Base-by-base conservation (phyloP, 176 grass and related monocot genomes). In the Oryza nivara region DNA sequence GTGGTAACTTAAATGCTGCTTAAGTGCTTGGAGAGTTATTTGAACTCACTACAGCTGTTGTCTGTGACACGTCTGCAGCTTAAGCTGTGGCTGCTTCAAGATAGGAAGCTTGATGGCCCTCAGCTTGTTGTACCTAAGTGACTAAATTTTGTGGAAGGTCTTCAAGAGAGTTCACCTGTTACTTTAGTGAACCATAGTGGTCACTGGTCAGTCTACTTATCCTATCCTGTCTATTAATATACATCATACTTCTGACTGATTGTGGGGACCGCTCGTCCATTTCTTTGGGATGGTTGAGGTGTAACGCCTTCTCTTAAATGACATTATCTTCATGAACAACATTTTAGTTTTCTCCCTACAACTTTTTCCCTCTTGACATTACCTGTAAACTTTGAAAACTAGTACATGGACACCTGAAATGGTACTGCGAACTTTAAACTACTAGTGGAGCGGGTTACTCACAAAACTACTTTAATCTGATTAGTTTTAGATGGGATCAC, bases 1-100 rank as follows among this genome's bases (percentile, higher is more conserved):
- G 75, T 77, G 58, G 35, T 86, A 41, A 52, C 69, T 80, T 90
- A 79, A 14, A 61, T 86, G 45, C 34, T 79, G 44, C 25, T 47
- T 4, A 83, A 56, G 68, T 67, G 73, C 45, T 80, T 20, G 64
- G 87, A 75, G 83, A 73, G 65, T 80, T 74, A 12, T 70, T 79
- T 74, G 3, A 76, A 92, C 90, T 92, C 48, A 92, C 75, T 72
- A 32, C 35, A 40, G 43, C 75, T 87, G 85, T 79, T 89, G 67
- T 89, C 70, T 89, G 65, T 89, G 83, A 89, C 78, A 88, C 86
- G 65, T 86, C 83, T 92, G 90, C 87, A 92, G 90, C 87, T 83
- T 92, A 92, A 84, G 90, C 87, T 92, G 86, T 88, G 75, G 80
- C 75, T 89, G 80, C 83, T 86, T 86, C 87, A 92, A 86, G 87